Base-by-base conservation (phyloP, 768 basidiomycete genomes). In the Amyloporia xantha region DNA sequence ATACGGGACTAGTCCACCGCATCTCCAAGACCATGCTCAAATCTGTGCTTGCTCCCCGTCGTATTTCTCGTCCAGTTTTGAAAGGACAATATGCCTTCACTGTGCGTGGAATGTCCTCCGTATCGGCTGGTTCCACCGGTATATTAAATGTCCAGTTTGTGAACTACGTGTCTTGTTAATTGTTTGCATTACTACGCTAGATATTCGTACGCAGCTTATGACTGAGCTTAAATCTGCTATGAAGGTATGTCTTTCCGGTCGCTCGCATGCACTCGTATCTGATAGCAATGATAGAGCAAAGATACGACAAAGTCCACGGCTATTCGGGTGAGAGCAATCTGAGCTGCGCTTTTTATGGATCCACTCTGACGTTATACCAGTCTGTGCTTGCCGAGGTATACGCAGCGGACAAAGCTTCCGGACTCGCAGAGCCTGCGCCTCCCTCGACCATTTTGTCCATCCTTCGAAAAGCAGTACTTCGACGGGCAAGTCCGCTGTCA, bases 331-430 rank as follows among this genome's bases (percentile, higher is more conserved):
- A 44, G 54, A 54, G n/a, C 42, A 6, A 28, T 24, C 15, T 19
- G 36, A 28, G n/a, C 24, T 17, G 38, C 38, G 12, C 38, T 39
- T 6, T 39, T 45, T 30, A 21, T 11, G 17, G 20, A 38, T 35
- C 43, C 48, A 17, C 24, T 52, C 27, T 13, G 15, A 23, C 19
- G 20, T 33, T n/a, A n/a, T n/a, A 26, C 3, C 52, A 87, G 85
- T 81, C 82, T 21, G 73, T 85, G 26, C 70, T 88, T 15, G 72
- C 86, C 9, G 86, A 88, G 49, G 72, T 88, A 2, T 79, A 86
- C 54, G 72, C 76, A 7, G 73, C 78, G 28, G 85, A 86, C 65
- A 88, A 88, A 64, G 60, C 62, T 9, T 24, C 41, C 5, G 41
- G 41, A 7, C 5, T 63, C 73, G 23, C 68, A 23, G 67, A 69